Conservation (phyloP, 345 rosid genomes). For the Eucalyptus regnans region DNA sequence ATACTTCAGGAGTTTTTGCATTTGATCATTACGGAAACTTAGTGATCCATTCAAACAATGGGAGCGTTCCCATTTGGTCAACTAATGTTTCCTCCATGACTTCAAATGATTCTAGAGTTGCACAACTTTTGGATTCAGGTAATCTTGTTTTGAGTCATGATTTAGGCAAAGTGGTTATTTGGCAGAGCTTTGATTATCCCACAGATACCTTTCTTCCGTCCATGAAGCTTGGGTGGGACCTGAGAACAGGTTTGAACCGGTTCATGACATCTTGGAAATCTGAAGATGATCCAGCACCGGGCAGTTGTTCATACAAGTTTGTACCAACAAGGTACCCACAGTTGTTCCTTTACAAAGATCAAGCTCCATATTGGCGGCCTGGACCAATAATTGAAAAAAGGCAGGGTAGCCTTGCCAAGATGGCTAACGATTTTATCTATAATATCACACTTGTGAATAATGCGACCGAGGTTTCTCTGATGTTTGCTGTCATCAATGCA, state of each 20-base stretch:
- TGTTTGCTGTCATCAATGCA: not conserved
- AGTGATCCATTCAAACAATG: conserved; percentile 6
- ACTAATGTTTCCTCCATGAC: conserved; percentile 14
- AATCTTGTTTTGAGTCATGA: conserved; percentile 37
- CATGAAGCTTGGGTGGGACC: conserved; percentile 55
- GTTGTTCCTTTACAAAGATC: conserved; percentile 26
- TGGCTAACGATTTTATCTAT: conserved; percentile 6
- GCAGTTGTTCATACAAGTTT: conserved; percentile 25
- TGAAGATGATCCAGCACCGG: conserved; percentile 31
- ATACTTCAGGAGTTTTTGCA: conserved; percentile 24
- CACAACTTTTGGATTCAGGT: conserved; percentile 49
- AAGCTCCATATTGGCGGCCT: conserved; percentile 23
- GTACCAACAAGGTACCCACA: conserved; percentile 39
- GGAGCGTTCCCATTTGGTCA: conserved; percentile 36
- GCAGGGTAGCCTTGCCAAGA: conserved; percentile 22
- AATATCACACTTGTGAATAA: conserved; percentile 13
- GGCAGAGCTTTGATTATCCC: conserved; percentile 78
- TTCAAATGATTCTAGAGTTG: not conserved
- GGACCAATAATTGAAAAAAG: conserved; percentile 53
- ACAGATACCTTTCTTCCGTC: conserved; percentile 46
- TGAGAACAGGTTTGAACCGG: conserved; percentile 12
- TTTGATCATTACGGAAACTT: conserved; percentile 32
- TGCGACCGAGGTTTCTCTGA: conserved; percentile 13
- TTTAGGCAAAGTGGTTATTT: conserved; percentile 3
- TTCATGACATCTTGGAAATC: conserved; percentile 41